These are phyloP conservation scores for Yarrowia sp. DNA, from an alignment of 805 yeast genomes.

Conservation along the genomic window DNA sequence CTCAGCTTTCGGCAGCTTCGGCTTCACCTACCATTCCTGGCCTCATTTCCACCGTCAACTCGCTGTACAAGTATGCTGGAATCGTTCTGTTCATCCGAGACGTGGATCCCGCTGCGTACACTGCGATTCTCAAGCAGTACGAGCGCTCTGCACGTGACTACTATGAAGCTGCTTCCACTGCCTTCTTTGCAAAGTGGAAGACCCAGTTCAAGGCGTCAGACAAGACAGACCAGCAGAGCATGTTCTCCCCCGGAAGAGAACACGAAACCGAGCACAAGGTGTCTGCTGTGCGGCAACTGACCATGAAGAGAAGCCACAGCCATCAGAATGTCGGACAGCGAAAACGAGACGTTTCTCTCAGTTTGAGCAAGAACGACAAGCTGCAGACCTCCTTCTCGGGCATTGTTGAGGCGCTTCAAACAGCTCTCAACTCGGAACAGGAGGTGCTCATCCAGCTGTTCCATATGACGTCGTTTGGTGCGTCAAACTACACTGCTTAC, in stretches of 20 bases:
- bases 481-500: conserved; percentile 45
- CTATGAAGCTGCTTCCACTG: conserved; percentile 41
- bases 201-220: conserved; percentile 27
- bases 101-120: conserved; percentile 50
- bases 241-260: conserved; percentile 13
- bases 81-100: conserved; percentile 59
- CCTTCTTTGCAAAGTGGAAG: conserved; percentile 38
- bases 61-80: conserved; percentile 45
- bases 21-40: conserved; percentile 29
- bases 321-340: conserved; percentile 8
- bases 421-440: conserved; percentile 42
- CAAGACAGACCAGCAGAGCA: conserved; percentile 1
- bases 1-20: conserved; percentile 14
- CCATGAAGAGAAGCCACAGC: conserved; percentile 19
- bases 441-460: conserved; percentile 49
- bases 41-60: conserved; percentile 34
- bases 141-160: conserved; percentile 39
- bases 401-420: conserved; percentile 22
- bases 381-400: conserved; percentile 23
- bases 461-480: conserved; percentile 44
- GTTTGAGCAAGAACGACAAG: conserved; percentile 16
- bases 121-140: conserved; percentile 46
- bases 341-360: conserved; percentile 14
- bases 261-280: conserved; percentile 5
- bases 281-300: conserved; percentile 14